These are phyloP conservation scores for Pseudonectria buxi DNA, from an alignment of 2,329 filamentous ascomycete species.

Conservation along the genomic window DNA sequence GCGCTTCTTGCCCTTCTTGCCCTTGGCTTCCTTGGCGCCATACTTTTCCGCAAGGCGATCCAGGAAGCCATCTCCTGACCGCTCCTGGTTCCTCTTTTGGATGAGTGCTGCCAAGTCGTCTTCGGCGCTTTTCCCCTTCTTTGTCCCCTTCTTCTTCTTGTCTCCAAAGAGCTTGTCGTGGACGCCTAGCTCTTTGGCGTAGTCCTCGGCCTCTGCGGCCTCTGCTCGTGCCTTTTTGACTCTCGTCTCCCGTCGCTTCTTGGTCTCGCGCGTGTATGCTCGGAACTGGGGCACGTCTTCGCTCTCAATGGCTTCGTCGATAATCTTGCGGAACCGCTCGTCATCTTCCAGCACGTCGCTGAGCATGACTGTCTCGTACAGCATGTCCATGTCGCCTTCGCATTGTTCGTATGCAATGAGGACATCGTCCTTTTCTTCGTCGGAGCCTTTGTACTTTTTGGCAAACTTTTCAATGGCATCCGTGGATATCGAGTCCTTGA, in stretches of 20 bases:
- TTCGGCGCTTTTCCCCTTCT: constrained; percentile 39
- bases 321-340: constrained; percentile 71
- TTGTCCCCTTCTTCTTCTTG: constrained; percentile 40
- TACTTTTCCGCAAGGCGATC: constrained; percentile 76
- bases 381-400: constrained; percentile 66
- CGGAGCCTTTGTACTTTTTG: constrained; percentile 72
- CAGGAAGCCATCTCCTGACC: constrained; percentile 53
- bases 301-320: constrained; percentile 69
- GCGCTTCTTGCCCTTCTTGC: constrained; percentile 47
- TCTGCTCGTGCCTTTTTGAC: constrained; percentile 59
- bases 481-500: constrained; percentile 64
- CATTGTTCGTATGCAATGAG: constrained; percentile 66
- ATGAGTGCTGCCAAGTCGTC: constrained; percentile 67
- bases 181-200: constrained; percentile 68
- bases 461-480: constrained; percentile 72
- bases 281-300: constrained; percentile 61
- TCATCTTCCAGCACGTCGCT: constrained; percentile 81
- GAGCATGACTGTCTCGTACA: constrained; percentile 83
- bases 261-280: constrained; percentile 68
- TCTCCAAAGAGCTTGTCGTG: constrained; percentile 60
- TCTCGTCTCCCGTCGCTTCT: constrained; percentile 53
- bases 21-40: constrained; percentile 34
- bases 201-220: constrained; percentile 64
- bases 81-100: constrained; percentile 58
- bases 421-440: constrained; percentile 76